phyloP scores from a whole-genome alignment of 169 alveolate genomes.

The Blepharisma undulans region DNA sequence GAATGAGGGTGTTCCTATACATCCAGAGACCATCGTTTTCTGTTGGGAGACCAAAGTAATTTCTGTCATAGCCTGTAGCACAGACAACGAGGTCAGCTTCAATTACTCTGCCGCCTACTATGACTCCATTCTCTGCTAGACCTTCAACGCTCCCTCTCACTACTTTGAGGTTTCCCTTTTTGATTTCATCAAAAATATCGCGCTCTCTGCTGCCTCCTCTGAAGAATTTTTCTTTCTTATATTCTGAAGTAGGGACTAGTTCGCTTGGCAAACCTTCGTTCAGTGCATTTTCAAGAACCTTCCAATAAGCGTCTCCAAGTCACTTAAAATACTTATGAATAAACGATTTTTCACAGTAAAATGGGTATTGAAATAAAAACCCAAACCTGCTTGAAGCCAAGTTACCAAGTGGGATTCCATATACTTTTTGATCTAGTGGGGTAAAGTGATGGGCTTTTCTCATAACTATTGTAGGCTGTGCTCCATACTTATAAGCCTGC shows the following conservation, averaged over 20 bases:
- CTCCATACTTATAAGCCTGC: slow-evolving; percentile 16
- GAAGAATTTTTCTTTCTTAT: background rate
- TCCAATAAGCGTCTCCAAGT: background rate
- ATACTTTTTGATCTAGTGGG: background rate
- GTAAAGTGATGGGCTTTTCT: background rate
- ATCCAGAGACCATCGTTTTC: slow-evolving; percentile 25
- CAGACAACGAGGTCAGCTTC: slow-evolving; percentile 2
- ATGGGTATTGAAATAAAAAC: slow-evolving; percentile 5
- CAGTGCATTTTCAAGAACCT: background rate
- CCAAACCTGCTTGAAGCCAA: background rate
- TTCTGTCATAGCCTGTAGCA: slow-evolving; percentile 20
- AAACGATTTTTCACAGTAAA: background rate
- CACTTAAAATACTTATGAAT: background rate
- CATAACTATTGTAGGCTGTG: background rate
- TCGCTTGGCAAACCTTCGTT: background rate
- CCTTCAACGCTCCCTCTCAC: background rate
- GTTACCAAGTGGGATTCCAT: background rate
- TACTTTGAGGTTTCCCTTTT: background rate
- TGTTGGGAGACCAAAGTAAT: background rate
- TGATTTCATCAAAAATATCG: background rate
- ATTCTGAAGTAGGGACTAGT: background rate
- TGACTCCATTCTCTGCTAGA: background rate
- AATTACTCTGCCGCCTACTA: background rate
- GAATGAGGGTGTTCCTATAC: slow-evolving; percentile 25
- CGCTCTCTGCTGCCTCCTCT: slow-evolving; percentile 18